Conservation (phyloP, 305 asterid species). For the Fraxinus ornus region DNA sequence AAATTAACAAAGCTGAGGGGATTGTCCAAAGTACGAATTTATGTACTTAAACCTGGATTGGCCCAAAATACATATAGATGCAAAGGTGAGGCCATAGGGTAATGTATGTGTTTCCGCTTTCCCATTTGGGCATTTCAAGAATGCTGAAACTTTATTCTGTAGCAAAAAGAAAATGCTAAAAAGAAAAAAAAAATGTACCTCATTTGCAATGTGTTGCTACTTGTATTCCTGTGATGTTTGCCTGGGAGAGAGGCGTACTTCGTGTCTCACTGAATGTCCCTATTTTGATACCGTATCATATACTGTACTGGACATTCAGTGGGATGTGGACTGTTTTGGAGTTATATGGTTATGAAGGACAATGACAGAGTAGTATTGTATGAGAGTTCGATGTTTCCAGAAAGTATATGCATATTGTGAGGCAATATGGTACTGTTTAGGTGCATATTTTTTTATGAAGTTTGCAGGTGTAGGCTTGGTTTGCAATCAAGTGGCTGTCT, state of each 20-base stretch:
- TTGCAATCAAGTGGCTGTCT: not conserved
- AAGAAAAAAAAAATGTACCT: not conserved
- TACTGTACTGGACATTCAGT: not conserved
- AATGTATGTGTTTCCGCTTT: not conserved
- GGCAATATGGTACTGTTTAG: not conserved
- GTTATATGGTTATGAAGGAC: not conserved
- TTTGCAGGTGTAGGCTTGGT: not conserved
- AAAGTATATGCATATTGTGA: not conserved
- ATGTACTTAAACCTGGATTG: not conserved
- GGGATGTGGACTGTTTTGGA: not conserved
- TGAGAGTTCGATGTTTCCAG: not conserved
- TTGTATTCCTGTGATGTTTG: not conserved
- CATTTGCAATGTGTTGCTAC: not conserved
- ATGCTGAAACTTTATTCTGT: not conserved
- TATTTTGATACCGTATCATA: not conserved
- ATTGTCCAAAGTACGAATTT: not conserved
- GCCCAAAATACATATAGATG: conserved; percentile 11
- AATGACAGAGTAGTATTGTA: not conserved
- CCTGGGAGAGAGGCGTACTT: not conserved
- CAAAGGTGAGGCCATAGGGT: not conserved
- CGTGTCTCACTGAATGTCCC: not conserved
- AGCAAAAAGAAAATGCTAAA: not conserved
- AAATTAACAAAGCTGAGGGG: not conserved
- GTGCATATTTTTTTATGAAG: not conserved
- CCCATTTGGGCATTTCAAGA: not conserved